phyloP scores from a whole-genome alignment of 208 protist genomes.

The Leishmania arabica region DNA sequence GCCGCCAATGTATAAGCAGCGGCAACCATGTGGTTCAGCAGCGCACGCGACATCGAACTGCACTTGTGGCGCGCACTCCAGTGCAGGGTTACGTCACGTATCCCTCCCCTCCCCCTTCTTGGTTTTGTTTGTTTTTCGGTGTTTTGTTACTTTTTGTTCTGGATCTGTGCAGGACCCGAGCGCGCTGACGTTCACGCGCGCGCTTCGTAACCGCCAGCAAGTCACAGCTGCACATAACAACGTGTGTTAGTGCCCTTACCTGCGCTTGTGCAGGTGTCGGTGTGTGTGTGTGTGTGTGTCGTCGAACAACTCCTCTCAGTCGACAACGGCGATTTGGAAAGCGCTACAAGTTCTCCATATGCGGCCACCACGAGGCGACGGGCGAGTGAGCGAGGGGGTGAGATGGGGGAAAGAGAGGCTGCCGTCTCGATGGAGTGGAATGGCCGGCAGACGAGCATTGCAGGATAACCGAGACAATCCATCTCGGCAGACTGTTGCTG shows the following conservation, averaged over 20 bases:
- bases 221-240: neutral
- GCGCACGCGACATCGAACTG: neutral
- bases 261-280: neutral
- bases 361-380: neutral
- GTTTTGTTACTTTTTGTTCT: neutral
- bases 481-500: neutral
- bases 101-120: neutral
- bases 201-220: neutral
- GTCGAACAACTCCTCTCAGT: neutral
- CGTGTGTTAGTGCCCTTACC: neutral
- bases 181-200: neutral
- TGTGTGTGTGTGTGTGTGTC: too few relatives aligned
- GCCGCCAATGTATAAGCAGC: neutral
- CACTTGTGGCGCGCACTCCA: neutral
- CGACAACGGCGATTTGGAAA: neutral
- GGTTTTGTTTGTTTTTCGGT: neutral
- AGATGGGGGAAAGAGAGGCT: neutral
- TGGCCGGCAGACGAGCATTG: neutral
- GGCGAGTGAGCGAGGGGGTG: neutral
- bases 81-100: neutral
- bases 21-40: too few relatives aligned
- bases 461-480: neutral
- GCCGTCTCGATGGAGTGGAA: neutral
- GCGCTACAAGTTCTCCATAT: neutral
- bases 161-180: neutral